Base-by-base conservation (phyloP, 306 rosid genomes). In the Ormosia semicastrata region DNA sequence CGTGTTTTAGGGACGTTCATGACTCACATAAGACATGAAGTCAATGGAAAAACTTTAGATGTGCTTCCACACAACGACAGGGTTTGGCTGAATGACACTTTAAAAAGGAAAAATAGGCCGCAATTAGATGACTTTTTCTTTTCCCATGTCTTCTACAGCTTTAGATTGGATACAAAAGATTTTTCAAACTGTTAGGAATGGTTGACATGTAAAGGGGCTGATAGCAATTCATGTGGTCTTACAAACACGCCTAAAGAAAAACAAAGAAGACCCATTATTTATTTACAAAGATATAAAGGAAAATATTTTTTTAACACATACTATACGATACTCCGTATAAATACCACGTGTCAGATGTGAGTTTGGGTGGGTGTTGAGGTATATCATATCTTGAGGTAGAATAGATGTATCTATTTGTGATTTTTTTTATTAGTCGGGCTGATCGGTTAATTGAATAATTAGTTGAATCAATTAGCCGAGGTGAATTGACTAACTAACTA, bases 1-100 rank as follows among this genome's bases (percentile, higher is more conserved):
- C 43, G 70, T 54, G 41, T 32, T 30, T 53, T 33, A 3, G 18
- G 59, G 18, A 44, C 29, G 4, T 34, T 53, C 76, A 34, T 37
- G 74, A 10, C 4, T 64, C 80, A 8, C 66, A 77, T 18, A 63
- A 12, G 65, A 18, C 59, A 73, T 47, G 77, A 49, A 84, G 84
- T 83, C 83, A 71, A 83, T 65, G 75, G 65, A 72, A 72, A 41
- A 72, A 64, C 60, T 43, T 81, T 60, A 62, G 79, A 8, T 50
- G 52, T 30, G 24, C 9, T 77, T 76, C 73, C 83, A 65, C 57
- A 37, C 29, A 66, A 36, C 73, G 52, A 72, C 59, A 56, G 7
- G 56, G 71, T 83, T 83, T 65, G 65, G 80, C 57, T 18, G 70
- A 83, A 75, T 32, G 32, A 15, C 14, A 52, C 60, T 37, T 63